Base-by-base conservation (phyloP, 2,329 filamentous ascomycete genomes). In the Penicillium sp. region DNA sequence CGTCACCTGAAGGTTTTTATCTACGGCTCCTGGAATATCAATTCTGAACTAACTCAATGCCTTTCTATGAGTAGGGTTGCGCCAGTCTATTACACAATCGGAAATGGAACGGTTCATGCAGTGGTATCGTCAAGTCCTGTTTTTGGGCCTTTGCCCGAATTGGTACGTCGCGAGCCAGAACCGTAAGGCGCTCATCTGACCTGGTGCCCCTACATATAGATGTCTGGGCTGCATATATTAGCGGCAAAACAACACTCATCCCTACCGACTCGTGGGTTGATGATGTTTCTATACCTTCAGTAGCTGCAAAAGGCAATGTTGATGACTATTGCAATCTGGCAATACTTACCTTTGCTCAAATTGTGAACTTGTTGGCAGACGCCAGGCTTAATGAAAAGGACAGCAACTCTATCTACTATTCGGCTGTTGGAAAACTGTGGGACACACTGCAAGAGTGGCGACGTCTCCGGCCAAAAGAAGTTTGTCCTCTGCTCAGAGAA, bases 141-240 rank as follows among this genome's bases (percentile, higher is more conserved):
- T 65, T 65, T 45, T 65, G 63, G 63, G 61, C 63, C 7, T 65
- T 65, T 42, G 59, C 61, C 51, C 63, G 63, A 53, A 63, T 65
- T n/a, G 63, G 63, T 64, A 57, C 11, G 51, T 62, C 33, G 26
- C 37, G 13, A 40, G 43, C 11, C 37, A 4, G 40, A n/a, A 25
- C 13, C 43, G 45, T n/a, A 58, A 46, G 3, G 28, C 8, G 3
- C 26, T n/a, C 13, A 38, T 59, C 7, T 37, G 35, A 37, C 35
- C 35, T 37, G 35, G 35, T 14, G 3, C 35, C 35, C 14, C 35
- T 37, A 37, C 16, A 30, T 28, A 40, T 45, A 64, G 62, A 64
- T 37, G 57, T 60, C 10, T 64, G 62, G 62, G 62, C 62, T 6
- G 62, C 62, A 22, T 64, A 60, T 25, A 61, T 55, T 28, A 62